These are phyloP conservation scores for Luffa aegyptiaca DNA, from an alignment of 306 rosid genomes.

Conservation along the genomic window DNA sequence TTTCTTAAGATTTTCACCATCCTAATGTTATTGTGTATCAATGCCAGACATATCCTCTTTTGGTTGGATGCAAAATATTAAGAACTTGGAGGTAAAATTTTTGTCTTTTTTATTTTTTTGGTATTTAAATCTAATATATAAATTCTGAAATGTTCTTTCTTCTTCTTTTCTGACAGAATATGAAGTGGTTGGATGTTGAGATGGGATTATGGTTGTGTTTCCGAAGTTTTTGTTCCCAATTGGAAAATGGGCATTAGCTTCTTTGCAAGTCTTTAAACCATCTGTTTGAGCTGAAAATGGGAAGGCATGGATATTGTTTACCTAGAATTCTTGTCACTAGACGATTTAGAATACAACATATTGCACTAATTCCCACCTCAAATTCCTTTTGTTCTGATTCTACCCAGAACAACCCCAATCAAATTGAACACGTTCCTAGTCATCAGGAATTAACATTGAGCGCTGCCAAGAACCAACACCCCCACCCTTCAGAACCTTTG, in stretches of 20 bases:
- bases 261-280: background rate
- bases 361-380: constrained; percentile 10
- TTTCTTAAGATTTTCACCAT: background rate
- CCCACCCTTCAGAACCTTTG: constrained; percentile 10
- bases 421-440: background rate
- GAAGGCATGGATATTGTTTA: constrained; percentile 20
- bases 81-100: background rate
- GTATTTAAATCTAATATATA: background rate
- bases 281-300: constrained; percentile 16
- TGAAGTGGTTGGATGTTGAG: background rate
- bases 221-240: background rate
- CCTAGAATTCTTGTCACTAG: constrained; percentile 14
- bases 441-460: background rate
- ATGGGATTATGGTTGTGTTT: background rate
- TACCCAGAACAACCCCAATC: background rate
- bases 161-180: background rate
- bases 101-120: background rate
- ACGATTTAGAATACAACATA: constrained; percentile 2
- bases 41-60: background rate
- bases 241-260: background rate
- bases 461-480: background rate
- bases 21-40: too few species aligned
- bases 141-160: background rate
- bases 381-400: constrained; percentile 26
- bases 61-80: background rate